phyloP scores from a whole-genome alignment of 306 rosid species.

The Sicyos edulis region DNA sequence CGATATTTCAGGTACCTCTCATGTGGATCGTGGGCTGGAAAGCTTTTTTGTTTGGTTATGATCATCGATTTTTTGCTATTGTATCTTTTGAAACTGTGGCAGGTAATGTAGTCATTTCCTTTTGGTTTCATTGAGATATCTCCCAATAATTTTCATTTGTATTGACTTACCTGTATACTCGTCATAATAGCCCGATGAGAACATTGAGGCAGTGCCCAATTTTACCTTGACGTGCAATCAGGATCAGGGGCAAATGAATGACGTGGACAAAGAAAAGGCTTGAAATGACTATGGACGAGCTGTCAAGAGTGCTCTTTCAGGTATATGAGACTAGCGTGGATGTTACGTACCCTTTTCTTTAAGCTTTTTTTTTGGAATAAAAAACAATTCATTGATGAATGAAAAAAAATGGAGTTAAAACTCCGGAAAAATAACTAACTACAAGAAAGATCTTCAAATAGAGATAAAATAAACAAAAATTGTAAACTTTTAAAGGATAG shows the following conservation, averaged over 20 bases:
- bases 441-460: too few relatives aligned
- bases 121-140: background rate
- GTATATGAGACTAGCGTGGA: background rate
- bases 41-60: conserved; percentile 85
- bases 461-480: too few relatives aligned
- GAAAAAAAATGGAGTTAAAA: too few relatives aligned
- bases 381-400: too few relatives aligned
- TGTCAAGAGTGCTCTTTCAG: background rate
- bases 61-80: conserved; percentile 67
- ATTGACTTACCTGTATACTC: background rate
- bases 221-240: background rate
- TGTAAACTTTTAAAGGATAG: too few relatives aligned
- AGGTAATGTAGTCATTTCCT: conserved; percentile 33
- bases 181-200: conserved; percentile 10
- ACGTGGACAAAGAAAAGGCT: background rate
- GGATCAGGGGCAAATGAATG: background rate
- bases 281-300: background rate
- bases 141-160: conserved; percentile 1
- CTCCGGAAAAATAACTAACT: too few relatives aligned
- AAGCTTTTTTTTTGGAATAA: too few relatives aligned
- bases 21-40: conserved; percentile 89
- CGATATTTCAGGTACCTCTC: conserved; percentile 55
- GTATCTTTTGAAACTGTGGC: conserved; percentile 62
- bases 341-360: background rate
- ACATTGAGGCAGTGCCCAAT: conserved; percentile 15